These are phyloP conservation scores for Vitis vinifera DNA, from an alignment of 164 flowering plant genomes.

Conservation along the genomic window ASM3070453v1 NC_081817.1:25546001-25546500, in stretches of 20 bases:
- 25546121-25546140: slow-evolving; percentile 57
- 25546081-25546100: slow-evolving; percentile 61
- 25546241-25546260: neutral
- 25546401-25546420: no score
- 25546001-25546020: slow-evolving; percentile 55
- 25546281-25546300: slow-evolving; percentile 58
- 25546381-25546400: no score
- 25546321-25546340: slow-evolving; percentile 51
- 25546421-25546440: no score
- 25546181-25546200: neutral
- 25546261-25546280: slow-evolving; percentile 61
- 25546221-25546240: neutral
- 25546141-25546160: slow-evolving; percentile 33
- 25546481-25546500: no score
- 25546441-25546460: no score
- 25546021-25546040: slow-evolving; percentile 46
- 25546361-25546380: no score
- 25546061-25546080: slow-evolving; percentile 58
- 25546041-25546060: slow-evolving; percentile 33
- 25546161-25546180: slow-evolving; percentile 47
- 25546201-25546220: neutral
- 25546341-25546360: no score
- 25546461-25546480: no score
- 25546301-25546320: slow-evolving; percentile 31
- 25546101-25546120: slow-evolving; percentile 60